Conservation (phyloP, 306 rosid species). For the Corylus americana region DNA sequence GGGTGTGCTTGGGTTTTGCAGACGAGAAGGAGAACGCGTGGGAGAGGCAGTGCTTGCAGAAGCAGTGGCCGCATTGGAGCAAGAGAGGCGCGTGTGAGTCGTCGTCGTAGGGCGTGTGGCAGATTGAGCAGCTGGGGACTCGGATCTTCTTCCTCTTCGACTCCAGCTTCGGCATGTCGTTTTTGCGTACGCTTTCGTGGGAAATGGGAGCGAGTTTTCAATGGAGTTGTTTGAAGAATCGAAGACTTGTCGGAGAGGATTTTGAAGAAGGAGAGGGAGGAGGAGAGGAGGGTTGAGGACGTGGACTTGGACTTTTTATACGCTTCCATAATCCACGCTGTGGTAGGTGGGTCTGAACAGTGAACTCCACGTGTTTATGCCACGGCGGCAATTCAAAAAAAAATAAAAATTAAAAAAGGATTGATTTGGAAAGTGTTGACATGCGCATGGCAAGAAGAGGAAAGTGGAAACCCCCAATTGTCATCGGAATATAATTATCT, state of each 20-base stretch:
- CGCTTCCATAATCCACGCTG: conserved; percentile 6
- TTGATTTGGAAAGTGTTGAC: too few relatives aligned
- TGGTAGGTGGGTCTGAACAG: conserved; percentile 5
- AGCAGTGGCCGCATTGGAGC: conserved; percentile 96
- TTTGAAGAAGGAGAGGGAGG: not conserved
- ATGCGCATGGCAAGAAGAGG: too few relatives aligned
- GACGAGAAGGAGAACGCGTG: conserved; percentile 67
- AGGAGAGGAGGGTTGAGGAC: not conserved
- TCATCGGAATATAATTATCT: too few relatives aligned
- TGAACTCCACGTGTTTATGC: not conserved
- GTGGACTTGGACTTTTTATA: not conserved
- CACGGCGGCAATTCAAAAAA: not conserved
- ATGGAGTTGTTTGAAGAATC: not conserved
- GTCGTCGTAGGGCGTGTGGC: conserved; percentile 93
- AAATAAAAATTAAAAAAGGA: too few relatives aligned
- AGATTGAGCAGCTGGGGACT: conserved; percentile 89
- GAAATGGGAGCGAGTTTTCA: not conserved
- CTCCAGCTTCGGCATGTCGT: not conserved
- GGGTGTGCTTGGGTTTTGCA: conserved; percentile 55
- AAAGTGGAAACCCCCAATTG: too few relatives aligned
- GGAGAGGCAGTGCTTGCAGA: conserved; percentile 88
- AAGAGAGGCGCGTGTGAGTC: conserved; percentile 90
- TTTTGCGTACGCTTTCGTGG: not conserved
- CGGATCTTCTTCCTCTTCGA: conserved; percentile 39
- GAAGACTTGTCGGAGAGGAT: not conserved